A percentile compares a stretch with the other conserved stretches of the same genome.
phyloP scores from a whole-genome alignment of 2,329 filamentous ascomycete genomes.

The Nothophoma quercina region DNA sequence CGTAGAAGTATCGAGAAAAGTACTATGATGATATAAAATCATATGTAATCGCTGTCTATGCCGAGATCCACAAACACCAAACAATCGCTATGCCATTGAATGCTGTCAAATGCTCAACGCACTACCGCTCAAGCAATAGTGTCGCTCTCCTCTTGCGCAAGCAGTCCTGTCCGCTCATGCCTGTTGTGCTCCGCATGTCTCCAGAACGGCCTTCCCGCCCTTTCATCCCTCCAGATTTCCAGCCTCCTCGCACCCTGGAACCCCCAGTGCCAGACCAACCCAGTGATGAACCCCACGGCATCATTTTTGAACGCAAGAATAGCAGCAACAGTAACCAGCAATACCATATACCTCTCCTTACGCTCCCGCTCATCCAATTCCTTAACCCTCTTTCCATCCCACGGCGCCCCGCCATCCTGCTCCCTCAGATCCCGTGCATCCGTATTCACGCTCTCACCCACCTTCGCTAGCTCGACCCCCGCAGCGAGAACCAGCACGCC shows the following conservation, averaged over 20 bases:
- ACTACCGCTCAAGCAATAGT: conserved; percentile 30
- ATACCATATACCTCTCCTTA: conserved; percentile 81
- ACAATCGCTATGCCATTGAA: conserved; percentile 9
- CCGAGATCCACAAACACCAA: background rate
- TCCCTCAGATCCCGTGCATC: conserved; percentile 66
- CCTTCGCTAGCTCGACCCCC: conserved; percentile 85
- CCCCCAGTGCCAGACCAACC: conserved; percentile 78
- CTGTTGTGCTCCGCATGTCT: conserved; percentile 27
- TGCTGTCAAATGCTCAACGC: background rate
- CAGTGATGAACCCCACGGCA: conserved; percentile 83
- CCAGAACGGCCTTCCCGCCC: conserved; percentile 31
- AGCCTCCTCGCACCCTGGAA: conserved; percentile 54
- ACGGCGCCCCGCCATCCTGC: conserved; percentile 36
- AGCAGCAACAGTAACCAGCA: conserved; percentile 85
- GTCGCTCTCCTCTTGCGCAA: conserved; percentile 40
- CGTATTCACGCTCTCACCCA: conserved; percentile 84
- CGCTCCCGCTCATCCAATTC: conserved; percentile 72
- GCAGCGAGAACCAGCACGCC: conserved; percentile 91
- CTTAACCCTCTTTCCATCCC: conserved; percentile 56
- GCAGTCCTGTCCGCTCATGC: conserved; percentile 32
- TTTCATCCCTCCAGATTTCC: conserved; percentile 34
- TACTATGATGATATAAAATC: background rate
- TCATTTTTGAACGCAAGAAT: conserved; percentile 90
- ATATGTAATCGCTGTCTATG: background rate
- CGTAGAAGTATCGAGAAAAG: background rate